Evolutionary conservation across 805 yeast species (phyloP), one percentile per base, ranked within the genome.

Genomic region (Blastobotrys peoriensis): DNA sequence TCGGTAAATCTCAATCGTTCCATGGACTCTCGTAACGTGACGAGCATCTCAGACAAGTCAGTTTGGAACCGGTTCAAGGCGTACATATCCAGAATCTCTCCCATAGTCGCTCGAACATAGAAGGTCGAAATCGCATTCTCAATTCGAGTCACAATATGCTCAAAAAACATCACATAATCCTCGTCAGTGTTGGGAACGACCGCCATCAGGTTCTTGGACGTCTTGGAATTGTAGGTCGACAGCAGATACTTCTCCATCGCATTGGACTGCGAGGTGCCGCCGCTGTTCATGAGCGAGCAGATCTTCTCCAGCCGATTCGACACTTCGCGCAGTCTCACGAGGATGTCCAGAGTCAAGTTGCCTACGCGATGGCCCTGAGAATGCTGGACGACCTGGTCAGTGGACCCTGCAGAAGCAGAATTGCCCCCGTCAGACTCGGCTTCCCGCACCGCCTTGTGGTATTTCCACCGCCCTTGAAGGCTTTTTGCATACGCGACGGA

Each of bases 401-500:
- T 38, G 5, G 36, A 22, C 25, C 25, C 20, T 21, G 21, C 40
- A 5, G 16, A 15, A 10, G 40, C 33, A 17, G 20, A 19, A 9
- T 6, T 3, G 8, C 28, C 23, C 3, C 38, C 25, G 6, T 30
- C 25, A 19, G 23, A 6, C n/a, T 46, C 49, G 28, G 49, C 46
- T 3, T 44, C 46, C 10, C 50, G 44, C 27, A 44, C 45, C 18
- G 45, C 44, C 21, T 46, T 40, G 33, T 49, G 52, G 42, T 39
- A 42, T 9, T 35, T 22, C 28, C 45, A 16, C 4, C 55, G 43
- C 3, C 47, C 49, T 18, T 38, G 39, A 16, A 53, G 43, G 28
- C 48, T 42, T 36, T 70, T 69, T 1, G 98, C 95, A 66, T 82
- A 89, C 0, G 80, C 77, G 38, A 87, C 70, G 19, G 94, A 85